Percentiles rank a stretch among this genome's conserved stretches.
These are phyloP conservation scores for Dysphania ambrosioides DNA, from an alignment of 148 eudicot species.

Conservation along the genomic window DNA sequence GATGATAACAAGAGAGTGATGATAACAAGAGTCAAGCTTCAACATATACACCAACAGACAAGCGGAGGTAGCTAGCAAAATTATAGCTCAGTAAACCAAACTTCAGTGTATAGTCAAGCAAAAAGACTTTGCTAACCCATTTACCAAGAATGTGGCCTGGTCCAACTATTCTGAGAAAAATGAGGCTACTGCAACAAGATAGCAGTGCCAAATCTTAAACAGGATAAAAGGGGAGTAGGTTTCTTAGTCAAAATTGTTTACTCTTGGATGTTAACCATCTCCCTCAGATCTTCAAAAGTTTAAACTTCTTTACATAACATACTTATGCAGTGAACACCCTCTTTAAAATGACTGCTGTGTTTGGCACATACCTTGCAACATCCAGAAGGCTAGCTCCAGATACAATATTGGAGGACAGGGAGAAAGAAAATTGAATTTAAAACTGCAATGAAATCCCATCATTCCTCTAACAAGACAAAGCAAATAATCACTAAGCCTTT, in stretches of 20 bases:
- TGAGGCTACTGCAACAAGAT: too few relatives aligned
- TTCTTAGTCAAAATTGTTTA: not conserved
- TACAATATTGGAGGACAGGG: not conserved
- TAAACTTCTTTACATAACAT: not conserved
- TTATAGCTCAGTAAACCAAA: not conserved
- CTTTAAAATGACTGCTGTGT: not conserved
- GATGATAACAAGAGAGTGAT: not conserved
- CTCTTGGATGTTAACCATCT: not conserved
- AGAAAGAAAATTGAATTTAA: too few relatives aligned
- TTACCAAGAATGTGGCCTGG: not conserved
- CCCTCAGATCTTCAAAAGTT: not conserved
- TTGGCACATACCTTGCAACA: not conserved
- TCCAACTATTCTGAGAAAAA: too few relatives aligned
- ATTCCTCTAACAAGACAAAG: not conserved
- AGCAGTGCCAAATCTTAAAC: too few relatives aligned
- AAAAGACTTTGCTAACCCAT: too few relatives aligned
- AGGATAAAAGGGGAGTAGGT: not conserved
- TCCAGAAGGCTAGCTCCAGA: not conserved
- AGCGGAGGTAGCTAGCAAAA: not conserved
- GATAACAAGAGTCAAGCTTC: not conserved
- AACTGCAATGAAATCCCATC: too few relatives aligned
- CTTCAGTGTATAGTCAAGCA: not conserved
- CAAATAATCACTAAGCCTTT: too few relatives aligned
- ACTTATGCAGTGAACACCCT: not conserved
- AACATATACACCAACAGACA: not conserved